Evolutionary conservation across 352 stramenopile species (phyloP).

Genomic region (Phytophthora rubi): DNA sequence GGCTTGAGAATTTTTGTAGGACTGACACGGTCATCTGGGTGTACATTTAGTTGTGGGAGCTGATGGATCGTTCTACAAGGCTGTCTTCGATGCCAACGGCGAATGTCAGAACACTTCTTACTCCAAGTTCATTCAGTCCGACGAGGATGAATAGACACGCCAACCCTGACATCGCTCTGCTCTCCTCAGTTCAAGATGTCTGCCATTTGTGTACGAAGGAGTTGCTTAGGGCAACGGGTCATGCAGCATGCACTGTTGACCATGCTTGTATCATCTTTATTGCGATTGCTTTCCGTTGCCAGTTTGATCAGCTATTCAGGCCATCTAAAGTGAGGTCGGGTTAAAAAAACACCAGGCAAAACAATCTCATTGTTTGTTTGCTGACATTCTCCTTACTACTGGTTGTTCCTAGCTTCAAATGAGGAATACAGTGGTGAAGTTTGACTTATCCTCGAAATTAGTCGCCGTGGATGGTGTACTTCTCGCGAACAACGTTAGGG

Average conservation of each 20-base stretch:
- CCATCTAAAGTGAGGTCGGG: slow-evolving; percentile 36
- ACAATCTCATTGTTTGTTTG: slow-evolving; percentile 16
- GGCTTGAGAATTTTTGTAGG: not conserved
- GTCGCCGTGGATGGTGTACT: slow-evolving; percentile 84
- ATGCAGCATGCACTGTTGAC: slow-evolving; percentile 25
- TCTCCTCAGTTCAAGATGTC: slow-evolving; percentile 20
- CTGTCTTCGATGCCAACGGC: slow-evolving; percentile 85
- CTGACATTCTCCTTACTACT: not conserved
- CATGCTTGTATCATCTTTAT: slow-evolving; percentile 53
- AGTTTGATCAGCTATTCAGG: slow-evolving; percentile 32
- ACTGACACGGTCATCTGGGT: too few species aligned
- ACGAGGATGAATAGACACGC: slow-evolving; percentile 82
- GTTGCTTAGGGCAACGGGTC: slow-evolving; percentile 22
- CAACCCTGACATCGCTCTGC: slow-evolving; percentile 13
- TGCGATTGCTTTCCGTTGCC: slow-evolving; percentile 25
- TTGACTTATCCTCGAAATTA: slow-evolving; percentile 25
- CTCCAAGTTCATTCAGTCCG: slow-evolving; percentile 91
- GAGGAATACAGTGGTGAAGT: too few species aligned
- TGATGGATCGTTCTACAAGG: slow-evolving; percentile 91
- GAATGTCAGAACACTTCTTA: slow-evolving; percentile 91
- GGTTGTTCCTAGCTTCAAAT: too few species aligned
- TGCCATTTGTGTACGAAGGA: slow-evolving; percentile 18
- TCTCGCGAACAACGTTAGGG: slow-evolving; percentile 74
- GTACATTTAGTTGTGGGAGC: slow-evolving; percentile 71
- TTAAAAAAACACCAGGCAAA: slow-evolving; percentile 17